Base-by-base conservation (phyloP, 1,284 basidiomycete species). In the Microbotryomycetes sp. region DNA sequence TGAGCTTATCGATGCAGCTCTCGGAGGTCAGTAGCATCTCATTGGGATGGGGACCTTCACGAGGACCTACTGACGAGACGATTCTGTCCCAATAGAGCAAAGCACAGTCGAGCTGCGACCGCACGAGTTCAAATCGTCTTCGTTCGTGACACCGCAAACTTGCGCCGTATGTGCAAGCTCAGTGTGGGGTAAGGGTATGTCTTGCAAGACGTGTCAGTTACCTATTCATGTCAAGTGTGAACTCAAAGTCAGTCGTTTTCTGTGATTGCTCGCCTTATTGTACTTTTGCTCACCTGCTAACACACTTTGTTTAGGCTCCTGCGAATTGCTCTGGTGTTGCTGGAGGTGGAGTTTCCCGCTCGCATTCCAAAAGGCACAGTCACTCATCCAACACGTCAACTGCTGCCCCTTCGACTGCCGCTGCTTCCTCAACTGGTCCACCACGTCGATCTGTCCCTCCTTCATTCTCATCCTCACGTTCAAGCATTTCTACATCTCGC, bases 161-260 rank as follows among this genome's bases (percentile, higher is more conserved):
- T 91, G 89, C 67, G 84, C 81, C 15, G 88, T 88, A 70, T 91
- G 88, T 78, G 66, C 88, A 85, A 80, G 84, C 4, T 86, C 85
- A 2, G 88, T 91, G 26, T 90, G 88, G 88, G 89, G 88, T 25
- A 86, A 88, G 71, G 88, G 89, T 29, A 87, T 89, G 76, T 86
- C 84, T 6, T 90, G 89, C 76, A 86, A 81, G 73, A 75, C 79
- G n/a, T 91, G 89, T 72, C 82, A 83, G 1, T 75, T 89, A 60
- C 86, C 85, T n/a, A 87, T 89, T 19, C 89, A 90, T 73, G 78
- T 82, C 50, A 89, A 87, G 74, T 91, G 89, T 73, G 89, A 89
- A 72, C 74, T 90, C 50, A 91, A 90, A 83, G 88, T 86, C 59
- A 59, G 74, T 60, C 26, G 9, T 25, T 49, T 45, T 47, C 51